Evolutionary conservation across 2,329 filamentous ascomycete species (phyloP).

Genomic region (Diplodia intermedia): DNA sequence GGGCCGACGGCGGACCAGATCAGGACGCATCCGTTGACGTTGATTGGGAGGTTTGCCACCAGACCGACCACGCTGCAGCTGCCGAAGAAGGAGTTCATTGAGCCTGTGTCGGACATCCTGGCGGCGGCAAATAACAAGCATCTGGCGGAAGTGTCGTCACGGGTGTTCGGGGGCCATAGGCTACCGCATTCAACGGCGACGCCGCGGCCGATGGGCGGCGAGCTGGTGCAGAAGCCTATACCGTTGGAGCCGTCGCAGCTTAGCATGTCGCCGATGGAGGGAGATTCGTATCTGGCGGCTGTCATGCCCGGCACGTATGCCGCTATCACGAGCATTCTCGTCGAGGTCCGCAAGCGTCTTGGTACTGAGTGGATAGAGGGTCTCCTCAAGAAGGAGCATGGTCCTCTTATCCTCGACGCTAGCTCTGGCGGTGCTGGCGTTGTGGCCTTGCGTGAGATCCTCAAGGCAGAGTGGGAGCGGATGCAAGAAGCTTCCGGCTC

Average conservation of each 20-base stretch:
- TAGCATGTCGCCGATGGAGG: conserved; percentile 76
- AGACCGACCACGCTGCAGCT: conserved; percentile 76
- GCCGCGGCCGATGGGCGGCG: conserved; percentile 62
- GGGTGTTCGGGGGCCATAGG: conserved; percentile 75
- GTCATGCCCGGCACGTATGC: conserved; percentile 76
- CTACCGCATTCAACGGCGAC: conserved; percentile 80
- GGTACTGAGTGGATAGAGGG: conserved; percentile 73
- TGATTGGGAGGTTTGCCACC: conserved; percentile 75
- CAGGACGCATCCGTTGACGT: conserved; percentile 76
- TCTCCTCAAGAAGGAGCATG: conserved; percentile 65
- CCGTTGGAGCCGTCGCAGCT: conserved; percentile 68
- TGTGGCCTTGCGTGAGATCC: conserved; percentile 77
- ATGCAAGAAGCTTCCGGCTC: conserved; percentile 57
- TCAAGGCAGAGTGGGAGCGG: conserved; percentile 81
- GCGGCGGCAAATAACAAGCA: conserved; percentile 70
- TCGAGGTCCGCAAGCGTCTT: conserved; percentile 76
- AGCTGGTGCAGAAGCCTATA: conserved; percentile 67
- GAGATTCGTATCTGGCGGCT: conserved; percentile 73
- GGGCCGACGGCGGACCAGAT: conserved; percentile 38
- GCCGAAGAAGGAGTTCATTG: conserved; percentile 71
- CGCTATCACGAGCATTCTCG: conserved; percentile 69
- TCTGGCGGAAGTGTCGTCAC: conserved; percentile 73
- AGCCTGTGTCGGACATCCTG: conserved; percentile 75
- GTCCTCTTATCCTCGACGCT: conserved; percentile 73
- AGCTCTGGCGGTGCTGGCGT: conserved; percentile 76